Evolutionary conservation across 768 basidiomycete species (phyloP).

Genomic region (Tulasnella sp.): DNA sequence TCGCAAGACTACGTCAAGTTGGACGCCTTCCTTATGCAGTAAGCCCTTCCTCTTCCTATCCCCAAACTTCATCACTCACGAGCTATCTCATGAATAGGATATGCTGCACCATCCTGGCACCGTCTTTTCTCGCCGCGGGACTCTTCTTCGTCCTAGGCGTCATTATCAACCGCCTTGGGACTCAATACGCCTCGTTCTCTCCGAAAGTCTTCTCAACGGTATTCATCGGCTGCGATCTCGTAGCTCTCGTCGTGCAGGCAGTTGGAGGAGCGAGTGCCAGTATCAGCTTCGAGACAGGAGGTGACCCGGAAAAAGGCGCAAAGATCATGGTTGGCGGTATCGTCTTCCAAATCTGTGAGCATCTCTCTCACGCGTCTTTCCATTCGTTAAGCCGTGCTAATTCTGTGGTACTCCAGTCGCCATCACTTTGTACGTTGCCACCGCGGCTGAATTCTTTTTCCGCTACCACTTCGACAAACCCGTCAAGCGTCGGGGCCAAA

Average conservation of each 20-base stretch:
- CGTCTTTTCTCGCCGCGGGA: conserved; percentile 22
- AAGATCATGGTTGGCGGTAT: conserved; percentile 19
- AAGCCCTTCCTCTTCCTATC: neutral
- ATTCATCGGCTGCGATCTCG: conserved; percentile 24
- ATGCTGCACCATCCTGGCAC: conserved; percentile 8
- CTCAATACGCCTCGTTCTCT: conserved; percentile 15
- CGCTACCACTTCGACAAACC: conserved; percentile 32
- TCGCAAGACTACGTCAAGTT: neutral
- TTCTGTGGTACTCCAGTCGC: conserved; percentile 24
- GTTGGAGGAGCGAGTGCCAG: conserved; percentile 29
- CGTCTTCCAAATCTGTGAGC: conserved; percentile 15
- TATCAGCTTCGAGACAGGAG: conserved; percentile 12
- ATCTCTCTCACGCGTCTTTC: neutral
- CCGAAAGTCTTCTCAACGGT: conserved; percentile 8
- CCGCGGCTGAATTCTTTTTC: conserved; percentile 36
- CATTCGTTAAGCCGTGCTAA: neutral
- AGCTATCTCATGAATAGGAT: neutral
- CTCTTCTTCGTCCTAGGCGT: conserved; percentile 25
- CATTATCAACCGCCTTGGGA: conserved; percentile 18
- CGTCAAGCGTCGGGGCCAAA: conserved; percentile 15
- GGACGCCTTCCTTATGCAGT: conserved; percentile 11
- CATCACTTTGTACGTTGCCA: conserved; percentile 32
- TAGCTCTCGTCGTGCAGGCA: conserved; percentile 32
- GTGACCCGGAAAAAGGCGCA: conserved; percentile 14
- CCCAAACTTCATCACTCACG: neutral